These are phyloP conservation scores for Citrus inodora DNA, from an alignment of 345 rosid species.

Conservation along the genomic window DNA sequence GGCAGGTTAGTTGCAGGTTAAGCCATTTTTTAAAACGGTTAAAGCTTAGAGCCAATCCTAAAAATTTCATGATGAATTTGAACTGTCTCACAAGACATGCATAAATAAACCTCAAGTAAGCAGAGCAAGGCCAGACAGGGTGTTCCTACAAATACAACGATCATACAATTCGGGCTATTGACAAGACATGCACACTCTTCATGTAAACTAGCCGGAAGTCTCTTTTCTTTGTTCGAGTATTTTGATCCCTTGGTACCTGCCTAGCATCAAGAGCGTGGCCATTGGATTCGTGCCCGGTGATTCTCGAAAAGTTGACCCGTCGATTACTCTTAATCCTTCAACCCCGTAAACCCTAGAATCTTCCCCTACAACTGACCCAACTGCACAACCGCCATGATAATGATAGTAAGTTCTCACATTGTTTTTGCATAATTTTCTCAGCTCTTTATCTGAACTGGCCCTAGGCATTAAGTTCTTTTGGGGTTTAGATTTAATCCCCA, in stretches of 20 bases:
- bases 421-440: slow-evolving; percentile 46
- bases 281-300: slow-evolving; percentile 87
- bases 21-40: not conserved
- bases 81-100: not conserved
- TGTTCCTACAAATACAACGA: not conserved
- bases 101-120: not conserved
- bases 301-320: slow-evolving; percentile 67
- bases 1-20: not conserved
- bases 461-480: slow-evolving; percentile 30
- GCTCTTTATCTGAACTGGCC: slow-evolving; percentile 19
- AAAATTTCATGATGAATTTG: not conserved
- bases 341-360: slow-evolving; percentile 53
- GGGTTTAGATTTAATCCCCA: slow-evolving; percentile 26
- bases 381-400: slow-evolving; percentile 60
- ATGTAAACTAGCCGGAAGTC: not conserved
- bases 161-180: no score
- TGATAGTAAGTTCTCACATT: slow-evolving; percentile 68
- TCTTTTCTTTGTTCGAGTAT: slow-evolving; percentile 38
- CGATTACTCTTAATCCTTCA: slow-evolving; percentile 54
- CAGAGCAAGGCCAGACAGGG: not conserved
- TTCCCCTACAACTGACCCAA: slow-evolving; percentile 57
- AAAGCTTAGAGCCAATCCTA: no score
- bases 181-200: no score
- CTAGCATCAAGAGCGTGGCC: slow-evolving; percentile 74
- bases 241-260: slow-evolving; percentile 71